phyloP scores from a whole-genome alignment of 768 basidiomycete genomes.

The Agaricus sinodeliciosus region DNA sequence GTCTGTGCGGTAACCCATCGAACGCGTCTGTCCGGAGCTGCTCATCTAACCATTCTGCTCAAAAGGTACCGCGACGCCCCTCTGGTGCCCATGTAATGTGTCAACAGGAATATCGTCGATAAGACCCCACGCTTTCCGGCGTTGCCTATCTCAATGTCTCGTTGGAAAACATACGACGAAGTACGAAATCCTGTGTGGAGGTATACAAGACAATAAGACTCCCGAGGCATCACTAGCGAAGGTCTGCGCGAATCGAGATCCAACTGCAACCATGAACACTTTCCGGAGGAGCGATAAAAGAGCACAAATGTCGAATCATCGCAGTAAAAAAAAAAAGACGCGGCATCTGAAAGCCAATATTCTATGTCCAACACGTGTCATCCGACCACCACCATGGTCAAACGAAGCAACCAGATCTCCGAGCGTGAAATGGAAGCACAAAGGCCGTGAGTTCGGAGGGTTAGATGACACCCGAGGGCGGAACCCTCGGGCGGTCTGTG shows the following conservation, averaged over 20 bases:
- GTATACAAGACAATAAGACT: neutral
- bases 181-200: slow-evolving; percentile 1
- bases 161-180: neutral
- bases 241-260: slow-evolving; percentile 5
- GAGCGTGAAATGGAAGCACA: neutral
- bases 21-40: neutral
- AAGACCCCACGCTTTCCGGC: slow-evolving; percentile 8
- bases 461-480: slow-evolving; percentile 9
- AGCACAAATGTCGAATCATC: neutral
- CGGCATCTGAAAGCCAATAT: neutral
- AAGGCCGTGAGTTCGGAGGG: neutral
- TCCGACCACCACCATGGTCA: slow-evolving; percentile 6
- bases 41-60: neutral
- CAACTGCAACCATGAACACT: neutral
- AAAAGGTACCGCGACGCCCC: slow-evolving; percentile 2
- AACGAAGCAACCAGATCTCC: neutral
- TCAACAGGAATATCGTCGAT: slow-evolving; percentile 2
- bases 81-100: neutral
- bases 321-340: slow-evolving; percentile 1
- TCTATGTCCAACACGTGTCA: neutral
- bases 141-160: neutral
- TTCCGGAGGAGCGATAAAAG: slow-evolving; percentile 6
- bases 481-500: slow-evolving; percentile 3
- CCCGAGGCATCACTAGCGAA: slow-evolving; percentile 7
- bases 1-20: slow-evolving; percentile 1